Base-by-base conservation (phyloP, 2,329 filamentous ascomycete species). In the Colletotrichum sp. region DNA sequence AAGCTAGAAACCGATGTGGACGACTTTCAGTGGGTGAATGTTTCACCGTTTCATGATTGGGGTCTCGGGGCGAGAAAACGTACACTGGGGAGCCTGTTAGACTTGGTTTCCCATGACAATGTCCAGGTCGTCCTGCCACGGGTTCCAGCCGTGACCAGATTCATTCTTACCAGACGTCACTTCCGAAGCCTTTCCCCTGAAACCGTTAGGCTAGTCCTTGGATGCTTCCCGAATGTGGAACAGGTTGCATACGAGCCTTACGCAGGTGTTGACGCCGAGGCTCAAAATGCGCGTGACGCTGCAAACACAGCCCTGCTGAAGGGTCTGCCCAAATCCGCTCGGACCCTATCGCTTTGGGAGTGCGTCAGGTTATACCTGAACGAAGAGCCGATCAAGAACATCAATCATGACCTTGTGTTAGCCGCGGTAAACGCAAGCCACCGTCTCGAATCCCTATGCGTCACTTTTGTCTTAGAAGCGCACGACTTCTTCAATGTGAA, bases 301-400 rank as follows among this genome's bases (percentile, higher is more conserved):
- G 44, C 44, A 22, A 22, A 13, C 0, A 22, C n/a, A 3, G 44
- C 44, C 6, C 3, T 52, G 44, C 44, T 52, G n/a, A 52, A 2
- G 3, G 1, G 0, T 0, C 44, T 52, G 1, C 44, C 44, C 11
- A 7, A 52, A 2, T 52, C n/a, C 11, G 5, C 44, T 52, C n/a
- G 19, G 44, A 52, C 11, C 44, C 0, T 52, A 13, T 52, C n/a
- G 11, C 11, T 52, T 52, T 52, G 44, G 44, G 44, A 52, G 2
- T 52, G 1, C 6, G 44, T 1, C 0, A 52, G n/a, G n/a, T 0
- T 12, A 12, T 12, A 0, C 1, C 44, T 52, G 44, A 52, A 52
- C 44, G 44, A 52, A 22, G 11, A 52, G 2, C n/a, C n/a, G 0
- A 0, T 1, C n/a, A 22, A 22, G n/a, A 22, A 52, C 2, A 22